Conservation (phyloP, 1,284 basidiomycete genomes). For the Cystobasidium sp. region DNA sequence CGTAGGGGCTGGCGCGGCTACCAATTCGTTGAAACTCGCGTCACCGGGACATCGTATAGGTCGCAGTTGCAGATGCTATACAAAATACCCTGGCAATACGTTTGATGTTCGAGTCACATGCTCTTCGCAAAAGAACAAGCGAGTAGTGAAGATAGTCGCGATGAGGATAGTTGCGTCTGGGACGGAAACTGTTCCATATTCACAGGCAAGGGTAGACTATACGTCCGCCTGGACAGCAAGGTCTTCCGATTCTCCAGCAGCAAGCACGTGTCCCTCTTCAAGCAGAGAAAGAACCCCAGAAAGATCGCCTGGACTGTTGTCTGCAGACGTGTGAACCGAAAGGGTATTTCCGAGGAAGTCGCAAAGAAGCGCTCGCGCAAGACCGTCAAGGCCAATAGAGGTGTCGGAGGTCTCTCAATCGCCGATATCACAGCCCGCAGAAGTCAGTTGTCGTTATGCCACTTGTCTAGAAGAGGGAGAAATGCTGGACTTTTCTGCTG, state of each 20-base stretch:
- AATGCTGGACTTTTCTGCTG: background rate
- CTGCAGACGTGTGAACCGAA: conserved; percentile 99
- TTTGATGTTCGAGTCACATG: conserved; percentile 19
- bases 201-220: conserved; percentile 68
- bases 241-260: conserved; percentile 69
- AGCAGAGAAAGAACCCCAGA: conserved; percentile 99
- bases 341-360: conserved; percentile 98
- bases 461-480: background rate
- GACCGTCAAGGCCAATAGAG: conserved; percentile 97
- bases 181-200: conserved; percentile 7
- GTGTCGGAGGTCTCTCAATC: conserved; percentile 95
- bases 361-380: conserved; percentile 98
- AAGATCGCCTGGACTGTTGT: conserved; percentile 99
- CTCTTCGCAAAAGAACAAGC: conserved; percentile 15
- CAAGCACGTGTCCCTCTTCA: conserved; percentile 95
- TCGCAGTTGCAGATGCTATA: conserved; percentile 21
- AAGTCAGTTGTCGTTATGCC: conserved; percentile 60
- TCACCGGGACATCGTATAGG: conserved; percentile 11
- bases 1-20: conserved; percentile 20
- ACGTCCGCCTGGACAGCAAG: conserved; percentile 95
- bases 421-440: conserved; percentile 86
- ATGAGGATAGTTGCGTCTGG: conserved; percentile 16
- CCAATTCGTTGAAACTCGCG: conserved; percentile 6
- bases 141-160: conserved; percentile 17
- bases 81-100: conserved; percentile 6